Base-by-base conservation (phyloP, 148 eudicot genomes). In the Pouteria glomerata region DNA sequence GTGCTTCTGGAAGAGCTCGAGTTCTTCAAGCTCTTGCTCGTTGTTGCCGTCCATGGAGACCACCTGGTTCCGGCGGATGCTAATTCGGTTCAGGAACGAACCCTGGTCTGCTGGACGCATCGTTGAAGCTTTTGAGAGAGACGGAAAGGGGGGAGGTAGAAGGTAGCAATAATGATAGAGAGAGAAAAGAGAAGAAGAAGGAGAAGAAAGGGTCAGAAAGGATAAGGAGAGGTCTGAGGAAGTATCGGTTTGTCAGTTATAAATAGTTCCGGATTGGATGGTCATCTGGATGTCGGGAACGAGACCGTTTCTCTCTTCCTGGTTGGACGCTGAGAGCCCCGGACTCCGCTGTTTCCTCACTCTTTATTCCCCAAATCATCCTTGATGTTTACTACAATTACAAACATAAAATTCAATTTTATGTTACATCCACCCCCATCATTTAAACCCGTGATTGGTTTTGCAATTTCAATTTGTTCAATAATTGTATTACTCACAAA, bases 61-160 rank as follows among this genome's bases (percentile, higher is more conserved):
- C 7, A 90, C 86, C 69, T 93, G 98, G 80, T 88, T 90, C 2
- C 97, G 88, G 1, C 98, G 97, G 73, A 87, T 87, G 78, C 97
- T 90, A 24, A 93, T 90, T 19, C 90, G 85, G 57, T 85, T 87
- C 31, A 93, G 80, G 90, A 93, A 90, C 8, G 94, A 84, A 0
- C 87, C 84, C 71, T 93, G 98, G 70, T 82, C 86, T 0, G 85
- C 69, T 10, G 76, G 70, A 72, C 75, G 74, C 90, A 82, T 71
- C 79, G 63, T 86, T 84, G 53, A 52, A n/a, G 6, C 44, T 29
- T 7, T 37, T 23, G 51, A 64, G 66, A 63, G 68, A 64, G 51
- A 29, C 23, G 18, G 41, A 3, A 3, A 8, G 23, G 0, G 41
- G 15, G 18, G 29, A 66, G 1, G 24, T 8, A 15, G 51, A 6